Base-by-base conservation (phyloP, 225 moss, liverwort and hornwort species). In the Polytrichum formosum region DNA sequence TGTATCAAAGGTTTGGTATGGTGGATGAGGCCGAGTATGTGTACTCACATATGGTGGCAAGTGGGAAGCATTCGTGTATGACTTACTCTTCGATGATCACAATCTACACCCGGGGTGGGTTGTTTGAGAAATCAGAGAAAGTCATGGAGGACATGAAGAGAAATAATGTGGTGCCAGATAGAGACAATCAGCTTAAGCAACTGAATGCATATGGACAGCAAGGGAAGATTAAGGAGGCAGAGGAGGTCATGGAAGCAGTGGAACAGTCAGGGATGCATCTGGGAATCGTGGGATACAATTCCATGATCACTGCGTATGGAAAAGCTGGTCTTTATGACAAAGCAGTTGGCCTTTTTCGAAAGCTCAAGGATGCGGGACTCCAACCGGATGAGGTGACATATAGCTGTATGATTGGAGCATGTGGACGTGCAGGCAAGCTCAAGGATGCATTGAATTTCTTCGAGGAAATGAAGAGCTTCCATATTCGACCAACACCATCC, bases 361-460 rank as follows among this genome's bases (percentile, higher is more conserved):
- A 87, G 71, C 81, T 97, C 83, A 66, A 83, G 55, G 85, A 81
- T 56, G 64, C 65, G 53, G 92, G 86, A 53, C 64, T 91, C 27
- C 81, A 70, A 55, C 94, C 91, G 28, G 92, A 94, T 71, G 89
- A 86, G 62, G 70, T 82, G 13, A 94, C 94, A 0, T 92, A 94
- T 69, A 90, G 92, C 72, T 97, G 94, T 59, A 82, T 97, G 89
- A 88, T 88, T 64, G 97, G 94, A 28, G 92, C 92, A 3, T 97
- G 97, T 68, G 97, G 97, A 54, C 88, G 85, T 76, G 89, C 62
- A 55, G 94, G 94, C 33, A 97, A 94, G 84, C 75, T 97, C 55
- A 94, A 92, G 72, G 90, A 91, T 74, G 97, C 97, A 1, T 61
- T 94, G 62, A 37, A 25, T 22, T 80, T 82, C 64, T 85, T 92